Percentiles rank a stretch among this genome's conserved stretches.
Evolutionary conservation across 78 protist species (phyloP).

Genomic region (Dictyostelium intermedium): DNA sequence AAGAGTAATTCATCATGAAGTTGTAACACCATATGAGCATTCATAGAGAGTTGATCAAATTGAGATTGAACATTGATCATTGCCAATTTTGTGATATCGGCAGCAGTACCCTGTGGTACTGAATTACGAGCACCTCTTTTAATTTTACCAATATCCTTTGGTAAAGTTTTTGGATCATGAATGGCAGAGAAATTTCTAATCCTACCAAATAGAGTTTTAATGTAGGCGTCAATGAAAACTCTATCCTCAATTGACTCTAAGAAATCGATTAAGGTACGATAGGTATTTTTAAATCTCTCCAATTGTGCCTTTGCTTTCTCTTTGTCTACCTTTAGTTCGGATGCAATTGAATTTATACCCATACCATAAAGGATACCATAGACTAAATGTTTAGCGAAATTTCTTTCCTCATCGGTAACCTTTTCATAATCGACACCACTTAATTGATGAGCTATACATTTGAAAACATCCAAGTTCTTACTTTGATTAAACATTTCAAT

Average conservation of each 20-base stretch:
- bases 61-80: constrained; percentile 57
- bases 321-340: not conserved
- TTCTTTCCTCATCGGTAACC: constrained; percentile 30
- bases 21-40: constrained; percentile 60
- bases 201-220: constrained; percentile 65
- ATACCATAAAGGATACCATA: constrained; percentile 84
- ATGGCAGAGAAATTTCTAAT: constrained; percentile 5
- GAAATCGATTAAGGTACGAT: not conserved
- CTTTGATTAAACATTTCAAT: constrained; percentile 42
- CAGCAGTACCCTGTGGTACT: constrained; percentile 88
- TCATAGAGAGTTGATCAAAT: not conserved
- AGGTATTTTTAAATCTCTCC: constrained; percentile 25
- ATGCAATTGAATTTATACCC: constrained; percentile 47
- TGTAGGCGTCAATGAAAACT: constrained; percentile 1
- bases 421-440: not conserved
- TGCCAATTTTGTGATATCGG: constrained; percentile 82
- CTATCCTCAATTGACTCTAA: not conserved
- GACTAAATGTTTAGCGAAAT: constrained; percentile 60
- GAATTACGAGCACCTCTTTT: constrained; percentile 76
- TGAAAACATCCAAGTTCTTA: constrained; percentile 38
- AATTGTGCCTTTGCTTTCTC: constrained; percentile 13
- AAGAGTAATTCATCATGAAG: constrained; percentile 87
- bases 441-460: constrained; percentile 34
- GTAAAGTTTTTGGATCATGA: not conserved
- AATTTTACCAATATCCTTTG: not conserved